phyloP scores from a whole-genome alignment of 2,329 filamentous ascomycete species.

The Trichoderma atrobrunneum region DNA sequence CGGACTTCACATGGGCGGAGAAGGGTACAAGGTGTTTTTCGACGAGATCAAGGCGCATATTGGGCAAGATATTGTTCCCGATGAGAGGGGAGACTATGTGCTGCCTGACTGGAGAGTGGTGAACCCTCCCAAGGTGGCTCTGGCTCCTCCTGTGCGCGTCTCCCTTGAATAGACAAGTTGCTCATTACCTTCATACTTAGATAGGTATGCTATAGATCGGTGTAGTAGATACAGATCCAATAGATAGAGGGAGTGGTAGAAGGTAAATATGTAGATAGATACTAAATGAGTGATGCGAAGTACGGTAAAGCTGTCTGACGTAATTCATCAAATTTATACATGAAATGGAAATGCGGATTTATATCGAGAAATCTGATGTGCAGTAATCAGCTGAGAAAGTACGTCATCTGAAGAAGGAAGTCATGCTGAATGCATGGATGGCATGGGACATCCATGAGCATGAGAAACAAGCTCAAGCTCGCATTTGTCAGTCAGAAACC shows the following conservation, averaged over 20 bases:
- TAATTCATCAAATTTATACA: neutral
- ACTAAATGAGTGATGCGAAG: neutral
- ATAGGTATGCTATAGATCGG: neutral
- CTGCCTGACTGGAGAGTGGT: conserved; percentile 39
- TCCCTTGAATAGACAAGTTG: neutral
- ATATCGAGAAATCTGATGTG: neutral
- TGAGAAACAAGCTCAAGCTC: neutral
- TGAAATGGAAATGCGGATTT: neutral
- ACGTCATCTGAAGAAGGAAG: neutral
- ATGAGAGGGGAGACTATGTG: conserved; percentile 40
- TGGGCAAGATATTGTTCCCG: conserved; percentile 41
- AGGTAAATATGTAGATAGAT: neutral
- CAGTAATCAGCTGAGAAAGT: neutral
- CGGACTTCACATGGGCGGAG: conserved; percentile 55
- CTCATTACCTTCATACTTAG: neutral
- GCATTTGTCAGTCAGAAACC: neutral
- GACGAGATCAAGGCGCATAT: conserved; percentile 48
- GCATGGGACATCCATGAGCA: neutral
- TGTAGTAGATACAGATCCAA: neutral
- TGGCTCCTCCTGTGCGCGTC: neutral
- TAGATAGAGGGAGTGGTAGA: neutral
- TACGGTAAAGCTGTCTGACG: neutral
- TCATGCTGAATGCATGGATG: neutral
- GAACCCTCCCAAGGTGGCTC: neutral
- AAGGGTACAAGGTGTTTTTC: conserved; percentile 53